Conservation (phyloP, 768 basidiomycete genomes). For the Megacollybia marginata region DNA sequence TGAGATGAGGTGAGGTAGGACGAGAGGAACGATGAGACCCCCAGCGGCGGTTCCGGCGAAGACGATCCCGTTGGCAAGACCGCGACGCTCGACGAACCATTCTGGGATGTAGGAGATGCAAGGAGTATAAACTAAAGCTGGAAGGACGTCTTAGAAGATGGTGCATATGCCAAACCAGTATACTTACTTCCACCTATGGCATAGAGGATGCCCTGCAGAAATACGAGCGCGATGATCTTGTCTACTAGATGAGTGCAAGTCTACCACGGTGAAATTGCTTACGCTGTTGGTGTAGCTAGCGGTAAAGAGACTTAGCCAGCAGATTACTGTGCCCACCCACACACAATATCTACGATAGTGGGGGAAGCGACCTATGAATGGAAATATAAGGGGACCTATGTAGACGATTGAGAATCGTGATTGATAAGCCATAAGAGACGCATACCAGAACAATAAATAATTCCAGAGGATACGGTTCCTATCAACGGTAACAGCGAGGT, state of each 20-base stretch:
- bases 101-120: conserved; percentile 21
- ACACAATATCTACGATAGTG: conserved; percentile 10
- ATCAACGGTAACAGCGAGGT: conserved; percentile 19
- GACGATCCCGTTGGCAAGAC: conserved; percentile 23
- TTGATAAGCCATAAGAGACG: no score
- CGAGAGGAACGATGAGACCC: no score
- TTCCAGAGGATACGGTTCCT: conserved; percentile 20
- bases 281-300: conserved; percentile 19
- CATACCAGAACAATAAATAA: conserved; percentile 23
- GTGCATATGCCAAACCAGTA: not conserved
- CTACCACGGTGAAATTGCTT: no score
- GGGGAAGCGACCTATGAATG: conserved; percentile 18
- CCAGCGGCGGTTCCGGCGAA: conserved; percentile 21
- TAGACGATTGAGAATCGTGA: no score
- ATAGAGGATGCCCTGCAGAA: conserved; percentile 22
- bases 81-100: conserved; percentile 22
- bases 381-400: no score
- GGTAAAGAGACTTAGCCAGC: conserved; percentile 16
- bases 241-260: no score
- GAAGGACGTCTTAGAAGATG: not conserved
- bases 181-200: conserved; percentile 18
- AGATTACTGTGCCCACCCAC: conserved; percentile 15
- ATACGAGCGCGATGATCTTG: conserved; percentile 16
- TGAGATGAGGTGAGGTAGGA: conserved; percentile 16
- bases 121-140: conserved; percentile 18